Evolutionary conservation across 306 rosid species (phyloP).

Genomic region (Quillaja saponaria): DNA sequence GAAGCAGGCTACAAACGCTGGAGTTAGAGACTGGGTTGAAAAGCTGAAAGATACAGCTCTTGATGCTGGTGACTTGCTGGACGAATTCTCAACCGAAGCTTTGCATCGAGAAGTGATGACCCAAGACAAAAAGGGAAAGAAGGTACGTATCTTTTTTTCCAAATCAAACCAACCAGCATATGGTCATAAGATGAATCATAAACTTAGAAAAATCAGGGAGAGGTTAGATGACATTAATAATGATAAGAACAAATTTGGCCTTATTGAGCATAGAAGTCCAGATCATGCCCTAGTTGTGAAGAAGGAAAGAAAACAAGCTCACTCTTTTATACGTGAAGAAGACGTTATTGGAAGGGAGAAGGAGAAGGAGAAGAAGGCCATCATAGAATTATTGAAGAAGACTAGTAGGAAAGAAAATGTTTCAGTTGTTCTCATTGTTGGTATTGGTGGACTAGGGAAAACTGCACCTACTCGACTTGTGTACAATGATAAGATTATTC

Average conservation of each 20-base stretch:
- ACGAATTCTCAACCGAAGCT: constrained; percentile 25
- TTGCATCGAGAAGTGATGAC: constrained; percentile 17
- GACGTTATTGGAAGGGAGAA: constrained; percentile 37
- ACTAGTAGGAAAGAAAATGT: constrained; percentile 16
- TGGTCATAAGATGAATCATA: constrained; percentile 22
- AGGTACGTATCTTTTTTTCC: constrained; percentile 27
- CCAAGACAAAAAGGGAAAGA: not conserved
- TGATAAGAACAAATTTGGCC: constrained; percentile 10
- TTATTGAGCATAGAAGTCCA: constrained; percentile 15
- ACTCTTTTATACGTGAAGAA: constrained; percentile 32
- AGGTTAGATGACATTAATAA: constrained; percentile 32
- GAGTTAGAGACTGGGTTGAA: constrained; percentile 30
- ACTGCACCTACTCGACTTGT: constrained; percentile 37
- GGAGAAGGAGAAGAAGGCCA: constrained; percentile 3
- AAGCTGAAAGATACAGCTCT: constrained; percentile 32
- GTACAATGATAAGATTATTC: not conserved
- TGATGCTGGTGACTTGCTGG: constrained; percentile 45
- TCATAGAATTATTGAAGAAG: too few species aligned
- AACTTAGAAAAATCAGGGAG: constrained; percentile 26
- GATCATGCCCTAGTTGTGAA: too few species aligned
- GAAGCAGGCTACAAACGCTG: constrained; percentile 3
- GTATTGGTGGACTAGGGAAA: constrained; percentile 50
- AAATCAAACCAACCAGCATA: constrained; percentile 4
- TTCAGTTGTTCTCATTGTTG: constrained; percentile 35
- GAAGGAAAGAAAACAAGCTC: constrained; percentile 31